These are phyloP conservation scores for Exophiala lecanii-corni DNA, from an alignment of 2,329 filamentous ascomycete species.

Conservation along the genomic window DNA sequence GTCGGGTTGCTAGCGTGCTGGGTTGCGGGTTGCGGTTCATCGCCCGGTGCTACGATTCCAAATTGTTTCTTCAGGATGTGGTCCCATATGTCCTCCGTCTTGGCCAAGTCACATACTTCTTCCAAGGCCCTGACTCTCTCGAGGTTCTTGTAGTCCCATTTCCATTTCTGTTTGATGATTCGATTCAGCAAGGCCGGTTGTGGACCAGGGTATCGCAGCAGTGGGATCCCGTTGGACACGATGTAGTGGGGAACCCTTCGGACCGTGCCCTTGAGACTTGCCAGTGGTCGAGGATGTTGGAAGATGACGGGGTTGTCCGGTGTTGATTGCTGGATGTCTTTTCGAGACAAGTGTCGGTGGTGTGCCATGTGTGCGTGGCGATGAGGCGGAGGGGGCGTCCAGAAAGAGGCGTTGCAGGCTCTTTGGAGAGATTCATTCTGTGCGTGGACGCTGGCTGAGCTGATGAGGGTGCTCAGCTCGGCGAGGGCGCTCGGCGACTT, in stretches of 20 bases:
- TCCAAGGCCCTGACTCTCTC: slow-evolving; percentile 32
- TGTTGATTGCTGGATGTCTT: slow-evolving; percentile 6
- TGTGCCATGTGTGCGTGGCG: slow-evolving; percentile 10
- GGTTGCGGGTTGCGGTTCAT: too few species aligned
- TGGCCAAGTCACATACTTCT: slow-evolving; percentile 31
- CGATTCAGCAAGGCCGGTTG: slow-evolving; percentile 38
- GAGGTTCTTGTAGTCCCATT: slow-evolving; percentile 33
- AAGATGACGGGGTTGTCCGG: slow-evolving; percentile 15
- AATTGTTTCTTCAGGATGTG: slow-evolving; percentile 24
- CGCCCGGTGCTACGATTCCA: background rate
- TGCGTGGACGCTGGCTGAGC: slow-evolving; percentile 8
- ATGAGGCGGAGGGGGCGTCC: slow-evolving; percentile 10
- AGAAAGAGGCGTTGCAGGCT: slow-evolving; percentile 7
- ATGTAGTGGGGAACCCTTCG: slow-evolving; percentile 39
- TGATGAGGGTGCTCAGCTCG: slow-evolving; percentile 11
- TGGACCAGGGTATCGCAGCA: slow-evolving; percentile 43
- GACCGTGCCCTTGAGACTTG: slow-evolving; percentile 27
- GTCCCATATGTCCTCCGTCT: slow-evolving; percentile 42
- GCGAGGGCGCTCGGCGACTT: slow-evolving; percentile 10
- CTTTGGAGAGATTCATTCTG: slow-evolving; percentile 4
- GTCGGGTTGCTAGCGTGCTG: too few species aligned
- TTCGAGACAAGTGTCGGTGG: background rate
- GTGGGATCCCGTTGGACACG: slow-evolving; percentile 37
- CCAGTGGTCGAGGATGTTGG: slow-evolving; percentile 17
- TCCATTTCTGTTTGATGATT: slow-evolving; percentile 34